Evolutionary conservation across 345 rosid genomes (phyloP), one percentile per base, ranked within the genome.

Genomic region (Camelina neglecta): DNA sequence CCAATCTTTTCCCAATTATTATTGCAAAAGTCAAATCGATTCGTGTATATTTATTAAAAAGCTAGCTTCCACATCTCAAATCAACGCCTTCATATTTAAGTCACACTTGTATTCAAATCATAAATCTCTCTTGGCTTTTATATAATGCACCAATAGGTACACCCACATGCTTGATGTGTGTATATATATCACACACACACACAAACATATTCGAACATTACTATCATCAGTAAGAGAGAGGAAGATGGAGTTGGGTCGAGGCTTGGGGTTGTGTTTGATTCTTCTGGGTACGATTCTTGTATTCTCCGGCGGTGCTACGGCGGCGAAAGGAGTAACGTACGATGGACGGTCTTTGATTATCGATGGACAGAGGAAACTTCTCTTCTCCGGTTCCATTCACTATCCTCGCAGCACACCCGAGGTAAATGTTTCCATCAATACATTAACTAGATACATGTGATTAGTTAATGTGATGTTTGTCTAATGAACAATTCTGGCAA

Each of bases 401-500:
- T 86, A 86, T 81, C 86, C 89, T 63, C 85, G 89, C 35, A 84
- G 87, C 82, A 86, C 89, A 65, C 89, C 89, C 65, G 77, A 84
- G 84, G 89, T 84, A 77, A 59, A 35, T 50, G 24, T 15, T 26
- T 65, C 60, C 35, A 12, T 64, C 39, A 62, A 60, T 8, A 7
- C 38, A 35, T 35, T 35, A 18, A 21, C 11, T 55, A 4, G 41
- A 45, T 44, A 29, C 31, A 35, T 35, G 26, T 23, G 15, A 8
- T 7, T 35, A 29, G 31, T 60, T 50, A 7, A 60, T 60, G 65
- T 38, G 48, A 38, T 36, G n/a, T 57, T 3, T 4, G 0, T 16
- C 11, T 39, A 5, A 38, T 59, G 16, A 33, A 33, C 26, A 15
- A 41, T 36, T 75, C 20, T 42, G 9, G 51, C 51, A 47, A n/a